Evolutionary conservation across 116 monocot genomes (phyloP).

Genomic region (Cymodocea nodosa): DNA sequence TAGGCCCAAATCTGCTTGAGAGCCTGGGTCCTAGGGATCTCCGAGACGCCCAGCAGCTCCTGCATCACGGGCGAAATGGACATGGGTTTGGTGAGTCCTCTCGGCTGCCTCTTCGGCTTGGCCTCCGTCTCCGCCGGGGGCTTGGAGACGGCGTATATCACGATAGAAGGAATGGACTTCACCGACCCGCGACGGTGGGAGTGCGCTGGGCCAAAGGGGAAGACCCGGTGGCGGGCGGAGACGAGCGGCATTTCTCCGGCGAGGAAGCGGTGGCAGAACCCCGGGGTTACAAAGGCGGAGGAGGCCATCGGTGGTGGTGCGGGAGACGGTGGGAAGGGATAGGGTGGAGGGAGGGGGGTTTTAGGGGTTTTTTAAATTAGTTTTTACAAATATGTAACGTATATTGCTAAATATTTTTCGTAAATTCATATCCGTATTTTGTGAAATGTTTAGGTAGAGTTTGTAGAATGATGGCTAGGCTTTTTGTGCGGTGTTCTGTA

Average conservation of each 20-base stretch:
- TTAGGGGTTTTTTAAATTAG: too few species aligned
- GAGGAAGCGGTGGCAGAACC: neutral
- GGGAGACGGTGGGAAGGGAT: too few species aligned
- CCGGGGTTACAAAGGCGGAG: neutral
- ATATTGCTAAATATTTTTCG: too few species aligned
- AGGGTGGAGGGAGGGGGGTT: too few species aligned
- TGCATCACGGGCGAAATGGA: conserved; percentile 75
- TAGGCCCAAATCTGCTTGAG: conserved; percentile 86
- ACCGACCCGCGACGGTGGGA: neutral
- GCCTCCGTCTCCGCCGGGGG: conserved; percentile 15
- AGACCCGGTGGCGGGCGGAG: neutral
- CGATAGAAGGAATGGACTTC: neutral
- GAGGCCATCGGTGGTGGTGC: too few species aligned
- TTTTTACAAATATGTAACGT: too few species aligned
- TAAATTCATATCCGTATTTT: too few species aligned
- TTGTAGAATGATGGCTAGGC: too few species aligned
- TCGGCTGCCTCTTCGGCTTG: conserved; percentile 21
- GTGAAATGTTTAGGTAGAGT: too few species aligned
- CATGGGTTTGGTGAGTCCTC: conserved; percentile 69
- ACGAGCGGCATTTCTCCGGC: neutral
- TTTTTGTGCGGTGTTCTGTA: too few species aligned
- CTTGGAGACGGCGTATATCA: conserved; percentile 23
- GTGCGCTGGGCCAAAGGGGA: neutral
- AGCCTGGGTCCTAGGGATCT: conserved; percentile 84
- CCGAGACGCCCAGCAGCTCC: conserved; percentile 59